Evolutionary conservation across 1,139 yeast species (phyloP), one percentile per base, ranked within the genome.

Genomic region (Lodderomyces jiufengensis): DNA sequence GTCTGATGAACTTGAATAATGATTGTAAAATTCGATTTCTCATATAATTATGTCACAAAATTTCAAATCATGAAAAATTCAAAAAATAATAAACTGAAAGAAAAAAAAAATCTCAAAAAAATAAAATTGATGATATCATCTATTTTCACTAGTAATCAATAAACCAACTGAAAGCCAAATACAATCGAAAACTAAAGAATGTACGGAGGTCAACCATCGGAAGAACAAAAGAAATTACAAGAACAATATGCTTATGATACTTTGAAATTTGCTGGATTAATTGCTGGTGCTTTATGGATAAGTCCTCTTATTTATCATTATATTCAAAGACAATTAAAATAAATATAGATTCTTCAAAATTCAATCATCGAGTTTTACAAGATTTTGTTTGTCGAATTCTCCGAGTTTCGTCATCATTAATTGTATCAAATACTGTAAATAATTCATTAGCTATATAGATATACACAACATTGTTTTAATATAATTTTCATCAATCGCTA

Each of bases 231-330:
- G 66, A 79, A 77, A 55, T 62, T 76, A 38, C 90, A 82, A 61
- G 84, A 84, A 58, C 73, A 78, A 51, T 77, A 74, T 55, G 81
- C 94, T 42, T 67, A 70, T 54, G 73, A 74, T 47, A 83, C 87
- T 37, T 65, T 88, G 52, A 68, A 68, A 53, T 72, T 75, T 45
- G 88, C 95, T 32, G 80, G 82, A 41, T 63, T 75, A 50, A 64
- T 83, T 44, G 95, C 94, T 39, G 81, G 82, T 45, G 81, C 84
- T 28, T 74, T 88, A 52, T 88, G 95, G 95, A 55, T 73, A 35
- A 66, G 84, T 39, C 90, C 90, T 48, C 70, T 82, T 38, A 62
- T 78, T 39, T 66, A 72, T 66, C 82, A 81, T 55, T 79, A 71
- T 47, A 57, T 77, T 51, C 78, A 68, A 60, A 81, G 67, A 57